phyloP scores from a whole-genome alignment of 495 filamentous ascomycete genomes.

The Pyrenopolyporus hunteri region DNA sequence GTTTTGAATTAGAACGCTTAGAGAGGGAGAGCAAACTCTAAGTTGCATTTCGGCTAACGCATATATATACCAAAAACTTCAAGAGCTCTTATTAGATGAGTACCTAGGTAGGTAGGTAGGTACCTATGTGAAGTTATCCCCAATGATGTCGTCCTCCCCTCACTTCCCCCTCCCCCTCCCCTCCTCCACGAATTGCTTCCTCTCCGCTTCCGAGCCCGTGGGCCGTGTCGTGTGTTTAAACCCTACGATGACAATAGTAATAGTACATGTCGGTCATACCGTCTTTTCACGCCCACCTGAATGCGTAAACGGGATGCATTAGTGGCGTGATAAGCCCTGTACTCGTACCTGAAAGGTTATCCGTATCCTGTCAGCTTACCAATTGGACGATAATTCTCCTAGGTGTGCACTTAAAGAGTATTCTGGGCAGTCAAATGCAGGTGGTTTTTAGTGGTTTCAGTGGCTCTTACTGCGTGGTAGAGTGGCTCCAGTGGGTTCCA shows the following conservation, averaged over 20 bases:
- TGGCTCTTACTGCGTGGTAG: conserved; percentile 1
- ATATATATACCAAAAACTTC: too few relatives aligned
- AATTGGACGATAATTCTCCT: conserved; percentile 28
- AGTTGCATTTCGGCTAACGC: too few relatives aligned
- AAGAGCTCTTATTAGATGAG: too few relatives aligned
- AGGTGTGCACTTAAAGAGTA: conserved; percentile 34
- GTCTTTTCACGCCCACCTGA: conserved; percentile 24
- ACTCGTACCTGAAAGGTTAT: conserved; percentile 23
- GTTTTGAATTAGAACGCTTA: too few relatives aligned
- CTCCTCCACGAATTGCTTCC: neutral
- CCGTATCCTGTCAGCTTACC: conserved; percentile 22
- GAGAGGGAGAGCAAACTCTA: too few relatives aligned
- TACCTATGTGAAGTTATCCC: conserved; percentile 28
- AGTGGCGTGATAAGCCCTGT: conserved; percentile 33
- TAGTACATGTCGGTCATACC: conserved; percentile 19
- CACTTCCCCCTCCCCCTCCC: neutral
- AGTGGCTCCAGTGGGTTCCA: too few relatives aligned
- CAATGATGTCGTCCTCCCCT: conserved; percentile 4
- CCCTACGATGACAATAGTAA: neutral
- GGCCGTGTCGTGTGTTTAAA: conserved; percentile 7
- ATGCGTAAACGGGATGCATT: conserved; percentile 30
- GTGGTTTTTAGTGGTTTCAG: conserved; percentile 14
- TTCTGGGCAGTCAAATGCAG: neutral
- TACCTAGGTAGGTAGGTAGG: too few relatives aligned
- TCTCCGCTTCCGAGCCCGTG: conserved; percentile 1